phyloP scores from a whole-genome alignment of 371 early-diverging fungal species.

The Syncephalastrum sp. region DNA sequence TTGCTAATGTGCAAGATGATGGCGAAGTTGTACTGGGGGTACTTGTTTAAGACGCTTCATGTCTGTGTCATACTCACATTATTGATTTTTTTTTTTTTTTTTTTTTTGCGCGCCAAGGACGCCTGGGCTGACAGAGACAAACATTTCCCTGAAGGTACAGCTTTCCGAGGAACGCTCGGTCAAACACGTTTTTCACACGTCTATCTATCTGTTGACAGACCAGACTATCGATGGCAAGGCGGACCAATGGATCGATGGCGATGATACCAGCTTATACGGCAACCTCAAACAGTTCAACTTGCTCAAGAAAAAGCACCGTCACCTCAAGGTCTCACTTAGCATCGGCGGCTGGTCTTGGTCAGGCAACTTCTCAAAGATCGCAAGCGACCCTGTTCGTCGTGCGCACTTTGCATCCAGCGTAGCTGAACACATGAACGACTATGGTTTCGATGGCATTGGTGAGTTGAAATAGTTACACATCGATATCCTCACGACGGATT shows the following conservation, averaged over 20 bases:
- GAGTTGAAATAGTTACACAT: constrained; percentile 1
- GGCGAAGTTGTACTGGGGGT: constrained; percentile 64
- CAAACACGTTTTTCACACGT: background rate
- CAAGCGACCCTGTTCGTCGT: constrained; percentile 45
- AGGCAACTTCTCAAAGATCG: constrained; percentile 74
- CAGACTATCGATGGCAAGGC: constrained; percentile 39
- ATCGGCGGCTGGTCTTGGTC: constrained; percentile 91
- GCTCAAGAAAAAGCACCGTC: constrained; percentile 64
- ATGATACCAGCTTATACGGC: constrained; percentile 61
- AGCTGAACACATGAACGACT: constrained; percentile 49
- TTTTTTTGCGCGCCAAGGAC: constrained; percentile 19
- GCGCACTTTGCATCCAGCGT: constrained; percentile 58
- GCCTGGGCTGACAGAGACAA: constrained; percentile 47
- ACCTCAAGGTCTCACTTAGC: constrained; percentile 71
- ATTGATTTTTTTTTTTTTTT: background rate
- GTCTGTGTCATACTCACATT: background rate
- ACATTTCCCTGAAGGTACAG: constrained; percentile 30
- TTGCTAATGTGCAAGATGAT: constrained; percentile 74
- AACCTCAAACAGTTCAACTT: constrained; percentile 78
- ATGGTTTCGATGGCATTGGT: constrained; percentile 48
- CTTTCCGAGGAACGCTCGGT: background rate
- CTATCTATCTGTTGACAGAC: constrained; percentile 4
- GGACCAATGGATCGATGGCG: constrained; percentile 51
- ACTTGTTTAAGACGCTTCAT: constrained; percentile 3
- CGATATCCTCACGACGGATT: constrained; percentile 3